Conservation (phyloP, 208 protist species). For the Crithidia bombi region DNA sequence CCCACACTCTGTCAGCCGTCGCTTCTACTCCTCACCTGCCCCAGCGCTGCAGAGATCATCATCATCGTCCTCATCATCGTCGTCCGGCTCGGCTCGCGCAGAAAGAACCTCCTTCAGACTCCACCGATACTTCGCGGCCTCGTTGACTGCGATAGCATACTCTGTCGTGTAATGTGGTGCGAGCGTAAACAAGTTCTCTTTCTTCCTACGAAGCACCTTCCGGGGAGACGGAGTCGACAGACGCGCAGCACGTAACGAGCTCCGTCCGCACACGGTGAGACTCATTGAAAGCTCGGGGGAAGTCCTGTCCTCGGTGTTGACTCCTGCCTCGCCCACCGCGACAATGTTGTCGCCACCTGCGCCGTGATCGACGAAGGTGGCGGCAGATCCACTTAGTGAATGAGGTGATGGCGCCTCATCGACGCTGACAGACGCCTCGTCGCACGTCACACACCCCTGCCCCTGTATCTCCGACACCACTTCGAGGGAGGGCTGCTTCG, state of each 20-base stretch:
- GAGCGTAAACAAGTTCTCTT: not conserved
- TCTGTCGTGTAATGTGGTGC: not conserved
- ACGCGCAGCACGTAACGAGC: no score
- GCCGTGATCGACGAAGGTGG: not conserved
- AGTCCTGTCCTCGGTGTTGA: no score
- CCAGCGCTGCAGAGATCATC: not conserved
- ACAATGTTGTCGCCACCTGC: not conserved
- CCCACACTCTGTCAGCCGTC: not conserved
- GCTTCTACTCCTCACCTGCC: not conserved
- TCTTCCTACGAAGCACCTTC: not conserved
- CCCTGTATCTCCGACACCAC: not conserved
- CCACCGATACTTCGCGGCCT: conserved; percentile 7
- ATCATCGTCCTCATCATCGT: not conserved
- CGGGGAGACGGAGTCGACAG: not conserved
- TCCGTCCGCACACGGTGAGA: no score
- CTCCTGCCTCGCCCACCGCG: not conserved
- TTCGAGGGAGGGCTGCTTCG: not conserved
- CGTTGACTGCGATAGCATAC: conserved; percentile 1
- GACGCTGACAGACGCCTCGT: not conserved
- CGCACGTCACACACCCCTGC: not conserved
- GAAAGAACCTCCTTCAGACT: not conserved
- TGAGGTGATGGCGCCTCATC: not conserved
- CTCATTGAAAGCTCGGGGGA: no score
- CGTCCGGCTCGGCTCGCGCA: not conserved
- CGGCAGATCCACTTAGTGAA: not conserved